phyloP scores from a whole-genome alignment of 148 eudicot species.

The Nyssa sinensis region DNA sequence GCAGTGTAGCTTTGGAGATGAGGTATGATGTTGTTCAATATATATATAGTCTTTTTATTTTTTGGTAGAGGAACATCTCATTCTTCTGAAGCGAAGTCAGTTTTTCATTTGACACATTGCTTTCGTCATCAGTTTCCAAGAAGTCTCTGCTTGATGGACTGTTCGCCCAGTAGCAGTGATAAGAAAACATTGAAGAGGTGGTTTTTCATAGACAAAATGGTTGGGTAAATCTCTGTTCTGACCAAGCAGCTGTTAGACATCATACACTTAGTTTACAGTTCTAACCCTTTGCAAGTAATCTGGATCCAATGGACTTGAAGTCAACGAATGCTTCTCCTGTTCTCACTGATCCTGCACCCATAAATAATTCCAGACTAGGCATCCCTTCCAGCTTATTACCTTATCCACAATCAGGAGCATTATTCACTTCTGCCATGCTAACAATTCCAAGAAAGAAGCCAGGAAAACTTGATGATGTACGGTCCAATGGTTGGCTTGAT shows the following conservation, averaged over 20 bases:
- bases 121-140: slow-evolving; percentile 37
- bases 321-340: slow-evolving; percentile 65
- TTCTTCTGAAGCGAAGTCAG: not conserved
- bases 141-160: slow-evolving; percentile 65
- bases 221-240: slow-evolving; percentile 43
- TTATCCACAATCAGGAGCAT: slow-evolving; percentile 43
- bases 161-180: slow-evolving; percentile 48
- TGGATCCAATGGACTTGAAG: slow-evolving; percentile 55
- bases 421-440: slow-evolving; percentile 43
- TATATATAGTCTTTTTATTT: too few relatives aligned
- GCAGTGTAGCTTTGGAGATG: slow-evolving; percentile 50
- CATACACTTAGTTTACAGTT: not conserved
- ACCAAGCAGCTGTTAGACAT: not conserved
- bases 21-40: slow-evolving; percentile 35
- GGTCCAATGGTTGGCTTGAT: slow-evolving; percentile 86
- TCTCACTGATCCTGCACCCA: slow-evolving; percentile 60
- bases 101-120: not conserved
- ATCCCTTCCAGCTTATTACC: slow-evolving; percentile 42
- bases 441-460: slow-evolving; percentile 57
- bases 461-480: slow-evolving; percentile 63
- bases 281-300: slow-evolving; percentile 13
- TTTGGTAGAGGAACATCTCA: not conserved
- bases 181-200: slow-evolving; percentile 80
- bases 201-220: slow-evolving; percentile 87
- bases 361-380: slow-evolving; percentile 60